Evolutionary conservation across 305 asterid species (phyloP), one percentile per base, ranked within the genome.

Genomic region (Fraxinus sp.): DNA sequence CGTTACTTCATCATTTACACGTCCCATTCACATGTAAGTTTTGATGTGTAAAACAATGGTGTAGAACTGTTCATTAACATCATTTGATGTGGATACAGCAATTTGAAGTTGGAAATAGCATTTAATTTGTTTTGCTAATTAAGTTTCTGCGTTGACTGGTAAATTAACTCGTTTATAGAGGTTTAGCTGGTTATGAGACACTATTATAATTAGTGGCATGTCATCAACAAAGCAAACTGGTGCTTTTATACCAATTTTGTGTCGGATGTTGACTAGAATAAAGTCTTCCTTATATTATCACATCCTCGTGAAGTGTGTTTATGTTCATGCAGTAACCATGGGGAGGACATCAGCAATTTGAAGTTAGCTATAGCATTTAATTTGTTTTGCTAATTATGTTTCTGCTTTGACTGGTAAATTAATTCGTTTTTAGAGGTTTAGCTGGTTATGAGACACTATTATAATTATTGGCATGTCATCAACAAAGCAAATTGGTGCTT

Each of bases 181-280:
- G 26, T n/a, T 57, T 57, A 16, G 68, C 26, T 5, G 24, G 68
- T n/a, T n/a, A 14, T n/a, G 24, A n/a, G 26, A 57, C 26, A 16
- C 62, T 52, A 52, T 52, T 52, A 3, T 36, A 36, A 36, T 36
- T 14, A 16, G 14, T 52, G 18, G 5, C 35, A 36, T 22, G 92
- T 90, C 93, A 89, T 89, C 89, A 28, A 75, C 84, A 86, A 86
- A 86, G 92, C 91, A 89, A 82, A 68, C 86, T 85, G 95, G 88
- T 83, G 62, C 78, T 44, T 72, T 9, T 18, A 13, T 88, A 84
- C 81, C 91, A 90, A 73, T 68, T 81, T 78, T 89, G 93, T 90
- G 95, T 91, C 85, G 91, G 92, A 91, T 78, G 90, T 83, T 89
- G 90, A 88, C 91, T 80, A 86, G 49, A 87, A 3, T 36, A 32